Base-by-base conservation (phyloP, 306 rosid species). In the Pyrus betulifolia region DNA sequence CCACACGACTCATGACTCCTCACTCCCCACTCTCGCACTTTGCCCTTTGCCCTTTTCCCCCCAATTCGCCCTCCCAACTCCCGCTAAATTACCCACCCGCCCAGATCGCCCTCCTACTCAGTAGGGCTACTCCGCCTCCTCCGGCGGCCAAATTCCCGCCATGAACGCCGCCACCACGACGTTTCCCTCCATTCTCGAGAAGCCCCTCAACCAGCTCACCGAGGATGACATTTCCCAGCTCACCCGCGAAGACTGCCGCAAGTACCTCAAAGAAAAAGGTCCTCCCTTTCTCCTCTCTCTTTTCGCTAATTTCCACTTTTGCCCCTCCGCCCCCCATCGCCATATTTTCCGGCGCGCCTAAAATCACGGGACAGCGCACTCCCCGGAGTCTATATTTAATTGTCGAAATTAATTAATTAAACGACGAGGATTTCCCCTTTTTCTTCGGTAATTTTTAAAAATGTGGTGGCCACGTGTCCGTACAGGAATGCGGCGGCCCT, bases 401-500 rank as follows among this genome's bases (percentile, higher is more conserved):
- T 64, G 19, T 30, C 35, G 49, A 66, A 33, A 18, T 35, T 19
- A 21, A 33, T 55, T 38, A 38, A 55, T 72, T 31, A 35, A 22
- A 40, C 2, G 42, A 13, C 17, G 12, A 11, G 14, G 63, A 31
- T 11, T 35, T n/a, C 55, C 3, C 55, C 55, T 17, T 22, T 12
- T 40, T 30, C 2, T 51, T 33, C 14, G 51, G 4, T 31, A 30
- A 51, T 80, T 83, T 78, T n/a, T 0, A n/a, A 22, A 60, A 62
- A 57, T 55, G 73, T 72, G 30, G 27, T 76, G 80, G 18, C 83
- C 91, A 90, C 95, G 95, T 92, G 97, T 89, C 78, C 88, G 87
- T 88, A 76, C 97, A 95, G 99, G 99, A 86, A 96, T 96, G 99
- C 91, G 99, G 73, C 79, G 97, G 90, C 99, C 99, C 23, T 96